phyloP scores from a whole-genome alignment of 345 rosid species.

The Nasturtium officinale region DNA sequence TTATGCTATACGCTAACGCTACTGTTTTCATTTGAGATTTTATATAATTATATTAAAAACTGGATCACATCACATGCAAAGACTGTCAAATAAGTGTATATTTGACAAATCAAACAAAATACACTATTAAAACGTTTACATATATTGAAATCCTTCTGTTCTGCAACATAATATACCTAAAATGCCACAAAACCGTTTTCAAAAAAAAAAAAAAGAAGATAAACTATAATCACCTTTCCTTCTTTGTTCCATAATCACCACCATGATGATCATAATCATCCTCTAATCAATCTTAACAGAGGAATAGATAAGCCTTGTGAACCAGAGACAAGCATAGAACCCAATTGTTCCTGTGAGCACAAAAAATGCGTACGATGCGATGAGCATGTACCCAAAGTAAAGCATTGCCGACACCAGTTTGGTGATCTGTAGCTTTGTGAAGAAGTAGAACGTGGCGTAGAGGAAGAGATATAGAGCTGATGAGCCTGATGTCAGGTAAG shows the following conservation, averaged over 20 bases:
- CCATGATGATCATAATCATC: not conserved
- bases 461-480: constrained; percentile 78
- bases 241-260: constrained; percentile 22
- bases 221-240: constrained; percentile 37
- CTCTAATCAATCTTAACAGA: constrained; percentile 75
- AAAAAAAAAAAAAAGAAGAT: constrained; percentile 14
- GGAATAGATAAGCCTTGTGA: constrained; percentile 83
- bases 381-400: constrained; percentile 86
- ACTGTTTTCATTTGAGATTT: not conserved
- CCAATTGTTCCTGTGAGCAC: constrained; percentile 82
- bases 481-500: constrained; percentile 82
- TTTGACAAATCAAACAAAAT: constrained; percentile 38
- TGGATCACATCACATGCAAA: constrained; percentile 9
- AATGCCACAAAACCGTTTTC: constrained; percentile 35
- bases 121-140: constrained; percentile 37
- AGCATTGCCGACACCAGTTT: constrained; percentile 71
- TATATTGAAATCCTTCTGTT: constrained; percentile 23
- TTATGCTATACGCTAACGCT: no score
- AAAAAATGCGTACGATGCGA: constrained; percentile 72
- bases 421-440: constrained; percentile 85
- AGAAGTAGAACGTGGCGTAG: constrained; percentile 83
- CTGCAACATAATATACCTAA: constrained; percentile 36
- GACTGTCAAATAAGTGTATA: not conserved
- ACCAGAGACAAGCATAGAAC: constrained; percentile 84
- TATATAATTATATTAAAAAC: not conserved